A percentile compares a stretch with the other conserved stretches of the same genome.
phyloP scores from a whole-genome alignment of 2,329 filamentous ascomycete genomes.

The Aureobasidium mangrovei region DNA sequence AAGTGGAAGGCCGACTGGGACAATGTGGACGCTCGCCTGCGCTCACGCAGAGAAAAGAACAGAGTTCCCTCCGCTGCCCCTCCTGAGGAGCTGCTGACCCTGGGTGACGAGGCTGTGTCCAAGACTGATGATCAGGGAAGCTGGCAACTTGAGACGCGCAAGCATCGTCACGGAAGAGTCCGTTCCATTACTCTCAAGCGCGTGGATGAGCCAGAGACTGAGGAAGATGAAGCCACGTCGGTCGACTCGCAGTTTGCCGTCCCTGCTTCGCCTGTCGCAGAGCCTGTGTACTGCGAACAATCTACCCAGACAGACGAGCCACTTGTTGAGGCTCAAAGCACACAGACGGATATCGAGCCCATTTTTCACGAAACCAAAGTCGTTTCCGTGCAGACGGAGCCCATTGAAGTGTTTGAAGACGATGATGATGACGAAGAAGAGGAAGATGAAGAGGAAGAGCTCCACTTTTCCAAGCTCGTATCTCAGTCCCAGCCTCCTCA shows the following conservation, averaged over 20 bases:
- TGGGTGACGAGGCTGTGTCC: constrained; percentile 2
- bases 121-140: constrained; percentile 15
- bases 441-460: background rate
- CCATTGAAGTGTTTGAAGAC: constrained; percentile 11
- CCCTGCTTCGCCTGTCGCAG: constrained; percentile 16
- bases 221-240: constrained; percentile 15
- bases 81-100: background rate
- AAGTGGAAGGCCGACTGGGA: constrained; percentile 30
- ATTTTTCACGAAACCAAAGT: background rate
- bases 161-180: constrained; percentile 15
- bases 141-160: constrained; percentile 16
- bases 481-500: background rate
- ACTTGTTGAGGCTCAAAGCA: background rate
- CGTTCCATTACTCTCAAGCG: constrained; percentile 17
- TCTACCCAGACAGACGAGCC: constrained; percentile 9
- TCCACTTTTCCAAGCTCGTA: background rate
- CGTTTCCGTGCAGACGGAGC: constrained; percentile 10
- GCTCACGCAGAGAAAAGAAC: constrained; percentile 23
- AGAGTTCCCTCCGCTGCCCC: constrained; percentile 19
- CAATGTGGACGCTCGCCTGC: constrained; percentile 26
- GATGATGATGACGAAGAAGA: background rate
- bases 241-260: background rate
- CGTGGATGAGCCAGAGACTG: constrained; percentile 13
- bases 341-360: background rate
- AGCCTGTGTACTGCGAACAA: constrained; percentile 14